phyloP scores from a whole-genome alignment of 805 yeast species.

The Candida cerambycidarum region DNA sequence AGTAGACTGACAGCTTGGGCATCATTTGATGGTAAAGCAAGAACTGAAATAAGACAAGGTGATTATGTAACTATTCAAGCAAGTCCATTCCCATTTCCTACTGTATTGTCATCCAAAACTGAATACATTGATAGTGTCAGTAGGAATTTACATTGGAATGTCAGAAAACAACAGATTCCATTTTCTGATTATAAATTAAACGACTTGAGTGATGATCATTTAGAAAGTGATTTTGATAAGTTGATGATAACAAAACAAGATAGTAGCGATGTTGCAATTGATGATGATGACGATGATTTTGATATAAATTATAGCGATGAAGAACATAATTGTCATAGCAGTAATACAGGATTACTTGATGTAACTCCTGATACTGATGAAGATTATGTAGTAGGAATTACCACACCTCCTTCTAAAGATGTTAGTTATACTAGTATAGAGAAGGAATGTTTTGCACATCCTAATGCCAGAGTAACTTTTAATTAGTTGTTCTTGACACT shows the following conservation, averaged over 20 bases:
- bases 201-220: constrained; percentile 14
- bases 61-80: constrained; percentile 85
- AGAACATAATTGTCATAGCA: constrained; percentile 11
- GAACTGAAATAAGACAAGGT: constrained; percentile 79
- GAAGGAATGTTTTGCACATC: constrained; percentile 44
- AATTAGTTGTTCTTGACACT: too few species aligned
- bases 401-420: constrained; percentile 29
- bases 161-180: constrained; percentile 82
- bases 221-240: constrained; percentile 13
- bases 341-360: constrained; percentile 5
- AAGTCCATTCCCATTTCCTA: constrained; percentile 90
- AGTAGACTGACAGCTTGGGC: constrained; percentile 96
- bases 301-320: constrained; percentile 39
- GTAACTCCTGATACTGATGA: constrained; percentile 21
- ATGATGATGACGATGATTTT: constrained; percentile 27
- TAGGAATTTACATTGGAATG: constrained; percentile 91
- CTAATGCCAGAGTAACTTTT: constrained; percentile 37
- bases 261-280: constrained; percentile 14
- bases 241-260: neutral
- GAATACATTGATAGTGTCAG: constrained; percentile 84
- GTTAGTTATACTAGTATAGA: constrained; percentile 24
- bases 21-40: constrained; percentile 88
- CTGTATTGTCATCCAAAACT: constrained; percentile 70
- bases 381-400: constrained; percentile 32
- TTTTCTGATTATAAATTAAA: constrained; percentile 34